These are phyloP conservation scores for Curvularia verruculosa DNA, from an alignment of 2,329 filamentous ascomycete species.

Conservation along the genomic window DNA sequence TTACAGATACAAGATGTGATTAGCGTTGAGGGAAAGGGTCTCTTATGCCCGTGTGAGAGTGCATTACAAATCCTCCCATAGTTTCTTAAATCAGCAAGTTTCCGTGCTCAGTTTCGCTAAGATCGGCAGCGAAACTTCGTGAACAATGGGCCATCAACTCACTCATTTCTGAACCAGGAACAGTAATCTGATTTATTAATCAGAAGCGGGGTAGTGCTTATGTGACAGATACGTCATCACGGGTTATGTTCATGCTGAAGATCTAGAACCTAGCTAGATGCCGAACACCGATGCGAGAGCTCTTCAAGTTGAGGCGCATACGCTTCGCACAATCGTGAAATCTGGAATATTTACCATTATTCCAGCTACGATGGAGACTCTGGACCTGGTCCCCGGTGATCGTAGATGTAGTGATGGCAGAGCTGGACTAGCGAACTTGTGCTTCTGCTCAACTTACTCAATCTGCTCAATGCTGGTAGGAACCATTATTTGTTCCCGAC, in stretches of 20 bases:
- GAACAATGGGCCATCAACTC: background rate
- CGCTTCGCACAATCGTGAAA: background rate
- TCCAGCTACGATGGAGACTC: background rate
- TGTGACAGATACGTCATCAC: conserved; percentile 3
- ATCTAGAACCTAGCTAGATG: background rate
- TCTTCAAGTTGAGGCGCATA: background rate
- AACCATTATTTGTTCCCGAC: background rate
- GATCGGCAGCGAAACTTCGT: background rate
- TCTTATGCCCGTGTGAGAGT: background rate
- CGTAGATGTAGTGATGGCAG: background rate
- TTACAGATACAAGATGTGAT: background rate
- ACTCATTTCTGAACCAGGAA: background rate
- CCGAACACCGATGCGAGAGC: background rate
- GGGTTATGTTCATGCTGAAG: background rate
- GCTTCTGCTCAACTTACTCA: background rate
- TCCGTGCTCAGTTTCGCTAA: background rate
- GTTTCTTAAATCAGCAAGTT: background rate
- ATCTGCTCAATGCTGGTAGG: background rate
- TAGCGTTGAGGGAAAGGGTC: background rate
- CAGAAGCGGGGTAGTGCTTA: conserved; percentile 3
- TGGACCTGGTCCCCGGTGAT: background rate
- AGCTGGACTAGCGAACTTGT: background rate
- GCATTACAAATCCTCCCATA: background rate
- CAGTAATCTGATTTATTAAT: background rate
- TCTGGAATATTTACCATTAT: background rate